phyloP scores from a whole-genome alignment of 768 basidiomycete species.

The Boletus rufocinnamomeus region DNA sequence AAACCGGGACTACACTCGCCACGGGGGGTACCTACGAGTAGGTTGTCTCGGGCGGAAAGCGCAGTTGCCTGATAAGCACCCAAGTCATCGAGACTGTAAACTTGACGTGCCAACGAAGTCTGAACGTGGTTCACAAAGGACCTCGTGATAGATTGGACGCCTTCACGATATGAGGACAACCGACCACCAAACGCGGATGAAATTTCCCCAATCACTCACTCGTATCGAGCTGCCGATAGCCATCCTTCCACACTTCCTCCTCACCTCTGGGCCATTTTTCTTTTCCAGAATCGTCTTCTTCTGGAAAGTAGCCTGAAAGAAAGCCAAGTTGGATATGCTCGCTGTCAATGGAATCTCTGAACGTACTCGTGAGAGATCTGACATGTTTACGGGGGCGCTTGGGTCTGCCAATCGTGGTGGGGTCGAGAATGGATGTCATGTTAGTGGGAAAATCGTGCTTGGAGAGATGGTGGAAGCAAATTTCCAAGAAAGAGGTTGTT shows the following conservation, averaged over 20 bases:
- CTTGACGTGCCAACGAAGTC: conserved; percentile 86
- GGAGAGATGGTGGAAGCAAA: conserved; percentile 1
- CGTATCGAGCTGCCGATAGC: conserved; percentile 55
- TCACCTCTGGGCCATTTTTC: conserved; percentile 87
- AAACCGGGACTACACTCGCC: not conserved
- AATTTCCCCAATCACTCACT: conserved; percentile 38
- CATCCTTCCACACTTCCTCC: conserved; percentile 70
- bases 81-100: conserved; percentile 83
- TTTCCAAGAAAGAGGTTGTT: not conserved
- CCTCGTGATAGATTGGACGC: conserved; percentile 61
- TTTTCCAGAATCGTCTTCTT: conserved; percentile 72
- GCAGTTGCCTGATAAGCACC: conserved; percentile 94
- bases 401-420: conserved; percentile 60
- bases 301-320: conserved; percentile 71
- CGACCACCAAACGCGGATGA: conserved; percentile 5
- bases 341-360: not conserved
- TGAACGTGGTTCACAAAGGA: conserved; percentile 84
- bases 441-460: not conserved
- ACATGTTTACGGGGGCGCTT: conserved; percentile 62
- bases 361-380: conserved; percentile 62
- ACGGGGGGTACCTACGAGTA: conserved; percentile 55
- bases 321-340: conserved; percentile 1
- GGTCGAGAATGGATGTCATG: conserved; percentile 71
- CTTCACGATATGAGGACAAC: conserved; percentile 38
- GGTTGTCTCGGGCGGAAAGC: conserved; percentile 82